Conservation (phyloP, 208 protist species). For the Balamuthia mandrillaris region DNA sequence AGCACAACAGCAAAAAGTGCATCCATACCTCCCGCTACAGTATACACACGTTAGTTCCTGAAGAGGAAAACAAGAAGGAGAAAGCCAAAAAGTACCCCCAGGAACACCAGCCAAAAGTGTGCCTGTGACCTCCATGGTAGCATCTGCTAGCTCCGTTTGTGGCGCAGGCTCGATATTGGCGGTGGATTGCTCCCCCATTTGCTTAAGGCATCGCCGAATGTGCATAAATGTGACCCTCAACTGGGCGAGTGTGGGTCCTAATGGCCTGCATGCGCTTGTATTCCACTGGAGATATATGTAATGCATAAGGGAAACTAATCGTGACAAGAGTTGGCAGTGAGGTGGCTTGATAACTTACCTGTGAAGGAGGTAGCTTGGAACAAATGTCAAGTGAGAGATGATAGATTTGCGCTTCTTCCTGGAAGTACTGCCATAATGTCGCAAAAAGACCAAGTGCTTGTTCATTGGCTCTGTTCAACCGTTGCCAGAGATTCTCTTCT, state of each 20-base stretch:
- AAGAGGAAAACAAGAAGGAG: background rate
- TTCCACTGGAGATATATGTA: background rate
- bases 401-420: background rate
- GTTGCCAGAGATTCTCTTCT: background rate
- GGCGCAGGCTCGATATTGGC: constrained; percentile 82
- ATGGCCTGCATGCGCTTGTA: background rate
- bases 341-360: background rate
- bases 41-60: background rate
- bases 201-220: constrained; percentile 43
- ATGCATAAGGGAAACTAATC: background rate
- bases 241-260: too few species aligned
- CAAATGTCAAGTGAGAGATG: background rate
- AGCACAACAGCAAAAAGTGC: background rate
- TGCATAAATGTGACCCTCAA: background rate
- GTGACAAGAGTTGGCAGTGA: background rate
- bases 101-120: constrained; percentile 86
- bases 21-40: background rate
- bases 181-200: constrained; percentile 75
- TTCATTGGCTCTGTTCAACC: background rate
- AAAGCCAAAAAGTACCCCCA: constrained; percentile 52
- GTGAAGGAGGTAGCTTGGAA: background rate
- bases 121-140: constrained; percentile 77
- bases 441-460: background rate
- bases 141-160: constrained; percentile 79
- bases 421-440: background rate